Evolutionary conservation across 129 eudicot species (phyloP).

Genomic region (Oenanthe sinensis): DNA sequence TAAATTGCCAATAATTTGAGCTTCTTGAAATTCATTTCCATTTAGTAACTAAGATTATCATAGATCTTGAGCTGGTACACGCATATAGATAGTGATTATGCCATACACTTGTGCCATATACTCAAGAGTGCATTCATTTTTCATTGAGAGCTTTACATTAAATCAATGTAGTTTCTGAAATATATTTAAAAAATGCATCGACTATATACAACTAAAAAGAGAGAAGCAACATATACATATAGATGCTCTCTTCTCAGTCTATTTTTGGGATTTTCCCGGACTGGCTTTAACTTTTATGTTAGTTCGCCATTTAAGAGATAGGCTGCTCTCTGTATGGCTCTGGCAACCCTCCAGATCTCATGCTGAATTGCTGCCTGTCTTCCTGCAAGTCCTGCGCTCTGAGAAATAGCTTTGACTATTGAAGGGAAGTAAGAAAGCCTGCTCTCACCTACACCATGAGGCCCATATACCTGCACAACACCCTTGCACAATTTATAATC

Average conservation of each 20-base stretch:
- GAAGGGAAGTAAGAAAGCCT: slow-evolving; percentile 60
- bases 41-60: no score
- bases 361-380: slow-evolving; percentile 45
- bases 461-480: slow-evolving; percentile 70
- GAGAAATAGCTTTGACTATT: slow-evolving; percentile 47
- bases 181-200: neutral
- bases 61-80: neutral
- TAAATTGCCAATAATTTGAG: neutral
- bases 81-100: no score
- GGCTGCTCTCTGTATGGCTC: slow-evolving; percentile 83
- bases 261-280: neutral
- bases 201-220: neutral
- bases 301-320: slow-evolving; percentile 50
- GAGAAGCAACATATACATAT: neutral
- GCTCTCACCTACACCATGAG: slow-evolving; percentile 30
- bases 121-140: no score
- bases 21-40: no score
- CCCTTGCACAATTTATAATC: neutral
- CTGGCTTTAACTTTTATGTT: slow-evolving; percentile 15
- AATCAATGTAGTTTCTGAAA: no score
- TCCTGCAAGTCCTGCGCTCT: slow-evolving; percentile 4
- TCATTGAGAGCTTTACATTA: no score
- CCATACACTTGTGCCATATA: no score
- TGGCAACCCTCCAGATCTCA: slow-evolving; percentile 83
- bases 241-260: neutral